Base-by-base conservation (phyloP, 2,329 filamentous ascomycete genomes). In the Colletotrichum sp. region DNA sequence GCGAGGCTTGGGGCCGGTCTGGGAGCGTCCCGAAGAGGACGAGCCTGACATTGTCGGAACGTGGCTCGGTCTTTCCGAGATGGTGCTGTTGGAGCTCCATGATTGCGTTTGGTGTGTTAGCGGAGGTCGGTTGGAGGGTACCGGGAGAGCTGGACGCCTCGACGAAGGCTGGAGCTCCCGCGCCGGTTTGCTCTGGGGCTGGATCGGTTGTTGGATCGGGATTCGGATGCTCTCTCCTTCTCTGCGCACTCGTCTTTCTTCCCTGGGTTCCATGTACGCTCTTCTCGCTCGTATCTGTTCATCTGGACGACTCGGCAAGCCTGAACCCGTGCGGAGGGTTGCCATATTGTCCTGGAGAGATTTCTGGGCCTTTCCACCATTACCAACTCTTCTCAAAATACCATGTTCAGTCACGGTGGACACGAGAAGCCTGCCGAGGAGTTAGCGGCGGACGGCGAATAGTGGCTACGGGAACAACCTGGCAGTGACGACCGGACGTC, bases 21-120 rank as follows among this genome's bases (percentile, higher is more conserved):
- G 80, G 1, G 83, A 85, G 36, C 81, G 83, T 61, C 81, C 80
- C 6, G 84, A 83, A 7, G 83, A 81, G 18, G 83, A 82, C 27
- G 83, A 83, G 15, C 82, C 82, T 32, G 84, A 84, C 48, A 79
- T 80, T 36, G 81, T 81, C 39, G 81, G 80, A 55, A 80, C 78
- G 25, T 84, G 84, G 32, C 81, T 77, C n/a, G 82, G 81, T 25
- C 80, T 79, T 22, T 78, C 80, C 27, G 85, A 84, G 8, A 79
- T 80, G 28, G 82, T 84, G 43, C 79, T 84, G 5, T 81, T 79
- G 22, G 85, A 86, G 43, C 81, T 84, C 84, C 85, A 86, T 77
- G 86, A 85, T 73, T 86, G 87, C 12, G 85, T 84, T 79, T 87
- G 86, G 39, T 87, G 85, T 43, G 83, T 84, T 7, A 87, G 78